Evolutionary conservation across 78 protist genomes (phyloP), one percentile per base, ranked within the genome.

Genomic region (Dictyostelium capitatum): DNA sequence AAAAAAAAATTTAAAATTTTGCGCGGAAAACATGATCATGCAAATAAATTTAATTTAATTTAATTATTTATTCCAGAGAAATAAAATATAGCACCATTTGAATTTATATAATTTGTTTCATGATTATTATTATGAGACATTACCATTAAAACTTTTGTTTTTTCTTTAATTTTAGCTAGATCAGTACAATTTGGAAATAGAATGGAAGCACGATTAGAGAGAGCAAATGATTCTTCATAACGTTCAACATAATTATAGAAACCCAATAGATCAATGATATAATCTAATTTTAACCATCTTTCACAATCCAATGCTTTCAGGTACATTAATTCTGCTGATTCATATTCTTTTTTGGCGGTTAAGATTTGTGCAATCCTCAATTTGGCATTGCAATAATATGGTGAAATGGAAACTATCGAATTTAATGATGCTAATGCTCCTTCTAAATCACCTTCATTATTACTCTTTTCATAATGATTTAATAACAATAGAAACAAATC

Each of bases 271-370:
- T 59, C 89, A 11, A 69, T 48, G 15, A 81, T 65, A 17, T 81
- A 81, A 19, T 81, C 89, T 28, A 81, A 59, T 8, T 81, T 81
- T 30, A 81, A 46, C 89, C 89, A 81, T 81, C 89, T 59, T 65
- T 81, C 89, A 64, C 85, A 80, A 23, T 80, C 85, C 56, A 80
- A 62, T 1, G 85, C 85, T 62, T 50, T 65, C 7, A 80, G n/a
- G 43, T 54, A 80, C 85, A 80, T 80, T 2, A 23, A 19, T 23
- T 80, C 85, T 7, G 85, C 69, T 11, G 25, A 48, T 11, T 47
- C n/a, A 51, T 28, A 75, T 15, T 75, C 37, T 75, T 46, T 50
- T 50, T 50, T 50, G 10, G 15, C n/a, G 14, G 53, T 48, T 14
- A 81, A 50, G 20, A 81, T 17, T 65, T 81, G 89, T 0, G 79